Evolutionary conservation across 2,329 filamentous ascomycete species (phyloP).

Genomic region (Lasiodiplodia citricola): DNA sequence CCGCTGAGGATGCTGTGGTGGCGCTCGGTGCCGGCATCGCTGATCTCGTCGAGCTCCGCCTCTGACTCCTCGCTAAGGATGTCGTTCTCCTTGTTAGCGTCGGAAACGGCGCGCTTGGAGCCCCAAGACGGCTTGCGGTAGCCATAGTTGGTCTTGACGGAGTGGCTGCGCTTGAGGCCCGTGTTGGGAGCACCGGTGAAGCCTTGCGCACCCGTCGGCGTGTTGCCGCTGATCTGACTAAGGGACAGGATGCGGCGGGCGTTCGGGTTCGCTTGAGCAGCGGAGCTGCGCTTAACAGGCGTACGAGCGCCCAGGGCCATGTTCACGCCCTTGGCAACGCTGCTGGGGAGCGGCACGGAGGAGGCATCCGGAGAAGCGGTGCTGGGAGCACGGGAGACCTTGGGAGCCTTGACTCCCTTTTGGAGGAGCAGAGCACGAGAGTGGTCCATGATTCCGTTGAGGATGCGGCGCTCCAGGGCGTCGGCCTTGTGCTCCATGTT

Average conservation of each 20-base stretch:
- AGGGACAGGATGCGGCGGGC: slow-evolving; percentile 83
- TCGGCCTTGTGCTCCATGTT: slow-evolving; percentile 91
- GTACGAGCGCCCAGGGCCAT: slow-evolving; percentile 59
- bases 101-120: slow-evolving; percentile 32
- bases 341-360: slow-evolving; percentile 40
- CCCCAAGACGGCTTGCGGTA: slow-evolving; percentile 44
- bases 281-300: slow-evolving; percentile 46
- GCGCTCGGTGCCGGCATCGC: slow-evolving; percentile 48
- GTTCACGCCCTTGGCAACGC: slow-evolving; percentile 43
- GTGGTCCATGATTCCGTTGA: slow-evolving; percentile 96
- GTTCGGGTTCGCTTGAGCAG: slow-evolving; percentile 38
- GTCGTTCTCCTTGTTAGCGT: slow-evolving; percentile 55
- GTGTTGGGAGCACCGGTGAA: slow-evolving; percentile 39
- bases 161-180: slow-evolving; percentile 59
- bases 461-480: slow-evolving; percentile 84
- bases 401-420: slow-evolving; percentile 41
- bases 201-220: slow-evolving; percentile 51
- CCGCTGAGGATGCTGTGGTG: slow-evolving; percentile 42
- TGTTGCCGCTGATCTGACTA: slow-evolving; percentile 84
- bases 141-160: slow-evolving; percentile 44
- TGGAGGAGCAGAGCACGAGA: slow-evolving; percentile 85
- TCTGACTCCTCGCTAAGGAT: slow-evolving; percentile 50
- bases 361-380: slow-evolving; percentile 7
- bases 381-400: not conserved
- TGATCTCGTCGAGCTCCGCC: slow-evolving; percentile 32